Evolutionary conservation across 305 asterid genomes (phyloP).

Genomic region (Fraxinus dipetala): DNA sequence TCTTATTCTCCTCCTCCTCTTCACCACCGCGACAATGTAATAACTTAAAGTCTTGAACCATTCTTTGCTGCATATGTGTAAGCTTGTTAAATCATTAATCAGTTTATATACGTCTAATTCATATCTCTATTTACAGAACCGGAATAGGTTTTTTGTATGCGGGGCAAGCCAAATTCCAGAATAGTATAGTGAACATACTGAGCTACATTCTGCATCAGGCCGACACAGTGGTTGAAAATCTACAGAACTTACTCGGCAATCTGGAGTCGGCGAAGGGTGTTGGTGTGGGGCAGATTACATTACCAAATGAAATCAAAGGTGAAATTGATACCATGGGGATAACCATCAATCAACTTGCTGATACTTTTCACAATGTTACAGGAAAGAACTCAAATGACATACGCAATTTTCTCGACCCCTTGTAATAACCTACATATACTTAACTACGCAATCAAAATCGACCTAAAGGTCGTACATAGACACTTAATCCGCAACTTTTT

Average conservation of each 20-base stretch:
- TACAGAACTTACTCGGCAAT: constrained; percentile 13
- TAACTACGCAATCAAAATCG: neutral
- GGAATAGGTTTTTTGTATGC: constrained; percentile 18
- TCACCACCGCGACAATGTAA: constrained; percentile 31
- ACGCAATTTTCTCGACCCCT: constrained; percentile 10
- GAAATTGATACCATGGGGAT: constrained; percentile 9
- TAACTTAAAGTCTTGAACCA: neutral
- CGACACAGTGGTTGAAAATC: constrained; percentile 10
- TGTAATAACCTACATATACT: constrained; percentile 23
- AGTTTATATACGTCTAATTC: neutral
- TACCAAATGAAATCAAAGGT: constrained; percentile 17
- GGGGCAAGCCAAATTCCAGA: constrained; percentile 26
- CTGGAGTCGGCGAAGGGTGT: constrained; percentile 28
- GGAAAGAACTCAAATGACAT: constrained; percentile 19
- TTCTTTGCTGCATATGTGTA: neutral
- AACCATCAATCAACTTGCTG: constrained; percentile 5
- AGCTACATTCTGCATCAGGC: constrained; percentile 24
- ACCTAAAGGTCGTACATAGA: neutral
- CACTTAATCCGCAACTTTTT: neutral
- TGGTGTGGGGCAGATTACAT: constrained; percentile 7
- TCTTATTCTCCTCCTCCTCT: constrained; percentile 23
- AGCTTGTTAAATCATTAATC: neutral
- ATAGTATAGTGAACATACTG: constrained; percentile 26
- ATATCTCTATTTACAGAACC: constrained; percentile 12
- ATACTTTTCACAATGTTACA: constrained; percentile 18